Conservation (phyloP, 331 rosid species). For the Erythrophleum ivorense region DNA sequence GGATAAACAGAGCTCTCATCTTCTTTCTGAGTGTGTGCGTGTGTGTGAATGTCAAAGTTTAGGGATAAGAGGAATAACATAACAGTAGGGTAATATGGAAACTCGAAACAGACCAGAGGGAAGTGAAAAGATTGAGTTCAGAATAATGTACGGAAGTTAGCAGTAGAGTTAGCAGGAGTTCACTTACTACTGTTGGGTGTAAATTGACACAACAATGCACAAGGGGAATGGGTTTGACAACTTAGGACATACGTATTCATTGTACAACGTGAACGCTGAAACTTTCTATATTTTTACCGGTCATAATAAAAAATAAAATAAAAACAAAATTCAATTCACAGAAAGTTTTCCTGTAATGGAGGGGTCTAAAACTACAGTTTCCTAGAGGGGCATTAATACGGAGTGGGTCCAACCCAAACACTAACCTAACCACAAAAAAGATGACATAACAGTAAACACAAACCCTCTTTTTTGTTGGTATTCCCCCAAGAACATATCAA, state of each 20-base stretch:
- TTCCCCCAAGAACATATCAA: conserved; percentile 24
- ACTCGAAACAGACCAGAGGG: neutral
- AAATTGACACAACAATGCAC: conserved; percentile 37
- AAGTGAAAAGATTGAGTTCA: conserved; percentile 24
- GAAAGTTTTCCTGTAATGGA: conserved; percentile 53
- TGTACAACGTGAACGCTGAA: neutral
- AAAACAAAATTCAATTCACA: neutral
- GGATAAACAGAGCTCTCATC: neutral
- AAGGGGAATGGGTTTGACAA: neutral
- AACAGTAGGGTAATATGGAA: neutral
- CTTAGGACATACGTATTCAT: neutral
- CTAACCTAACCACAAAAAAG: conserved; percentile 58
- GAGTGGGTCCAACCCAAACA: conserved; percentile 58
- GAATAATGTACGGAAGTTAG: conserved; percentile 16
- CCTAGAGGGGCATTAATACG: conserved; percentile 62
- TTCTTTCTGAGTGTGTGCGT: neutral
- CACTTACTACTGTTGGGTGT: conserved; percentile 33
- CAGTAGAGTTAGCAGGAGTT: conserved; percentile 39
- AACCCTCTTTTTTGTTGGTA: conserved; percentile 30
- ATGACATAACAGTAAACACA: conserved; percentile 48
- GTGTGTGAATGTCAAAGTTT: too few relatives aligned
- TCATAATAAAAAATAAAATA: neutral
- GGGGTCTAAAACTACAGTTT: conserved; percentile 68
- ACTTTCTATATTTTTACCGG: neutral
- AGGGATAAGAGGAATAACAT: neutral